Percentiles rank a stretch among this genome's conserved stretches.
Evolutionary conservation across 1,284 basidiomycete genomes (phyloP).

Genomic region (Amylostereum areolatum): DNA sequence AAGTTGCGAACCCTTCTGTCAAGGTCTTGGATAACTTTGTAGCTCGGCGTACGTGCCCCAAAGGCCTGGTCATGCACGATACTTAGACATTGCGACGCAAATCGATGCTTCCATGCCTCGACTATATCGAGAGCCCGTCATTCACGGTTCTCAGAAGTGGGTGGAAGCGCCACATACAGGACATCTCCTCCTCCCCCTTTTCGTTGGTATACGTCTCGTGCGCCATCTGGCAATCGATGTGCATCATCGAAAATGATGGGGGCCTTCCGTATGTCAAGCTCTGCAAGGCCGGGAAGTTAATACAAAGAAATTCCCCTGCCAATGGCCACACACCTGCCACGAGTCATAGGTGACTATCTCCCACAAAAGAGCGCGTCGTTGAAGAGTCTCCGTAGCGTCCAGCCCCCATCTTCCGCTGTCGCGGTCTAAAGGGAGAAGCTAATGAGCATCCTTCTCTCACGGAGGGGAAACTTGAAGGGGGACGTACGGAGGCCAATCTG

Average conservation of each 20-base stretch:
- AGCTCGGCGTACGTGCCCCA: slow-evolving; percentile 51
- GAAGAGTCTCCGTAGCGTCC: slow-evolving; percentile 49
- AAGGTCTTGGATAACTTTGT: slow-evolving; percentile 54
- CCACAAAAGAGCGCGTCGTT: slow-evolving; percentile 56
- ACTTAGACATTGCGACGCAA: slow-evolving; percentile 52
- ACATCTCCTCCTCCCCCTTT: slow-evolving; percentile 56
- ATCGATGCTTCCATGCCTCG: slow-evolving; percentile 60
- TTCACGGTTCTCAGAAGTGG: slow-evolving; percentile 7
- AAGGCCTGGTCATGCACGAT: slow-evolving; percentile 63
- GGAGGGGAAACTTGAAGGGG: slow-evolving; percentile 1
- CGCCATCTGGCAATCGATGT: slow-evolving; percentile 57
- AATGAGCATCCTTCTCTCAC: not conserved
- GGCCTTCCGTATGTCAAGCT: slow-evolving; percentile 68
- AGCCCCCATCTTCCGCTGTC: slow-evolving; percentile 67
- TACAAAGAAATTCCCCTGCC: too few species aligned
- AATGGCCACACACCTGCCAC: slow-evolving; percentile 46
- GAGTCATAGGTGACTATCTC: slow-evolving; percentile 64
- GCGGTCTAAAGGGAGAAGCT: slow-evolving; percentile 38
- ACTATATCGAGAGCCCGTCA: slow-evolving; percentile 27
- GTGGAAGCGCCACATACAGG: slow-evolving; percentile 40
- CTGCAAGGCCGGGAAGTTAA: slow-evolving; percentile 24
- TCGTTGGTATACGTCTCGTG: slow-evolving; percentile 41
- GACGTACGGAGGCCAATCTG: slow-evolving; percentile 62
- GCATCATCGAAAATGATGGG: slow-evolving; percentile 52
- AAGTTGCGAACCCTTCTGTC: slow-evolving; percentile 61